phyloP scores from a whole-genome alignment of 1,139 yeast genomes.

The Blastobotrys raffinosifermentans region DNA sequence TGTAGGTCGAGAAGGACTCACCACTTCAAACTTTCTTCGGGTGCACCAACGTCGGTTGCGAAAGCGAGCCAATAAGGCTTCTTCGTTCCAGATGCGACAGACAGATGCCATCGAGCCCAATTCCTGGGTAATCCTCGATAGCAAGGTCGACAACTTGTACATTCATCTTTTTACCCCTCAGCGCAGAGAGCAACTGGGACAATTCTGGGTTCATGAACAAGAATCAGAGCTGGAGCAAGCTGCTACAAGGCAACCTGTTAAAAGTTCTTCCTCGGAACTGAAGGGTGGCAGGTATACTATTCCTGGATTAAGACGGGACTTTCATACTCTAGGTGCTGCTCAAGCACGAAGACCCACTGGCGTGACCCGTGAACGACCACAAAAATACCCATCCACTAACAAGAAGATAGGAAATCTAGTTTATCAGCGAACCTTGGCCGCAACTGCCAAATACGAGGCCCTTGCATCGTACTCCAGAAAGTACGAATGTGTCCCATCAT shows the following conservation, averaged over 20 bases:
- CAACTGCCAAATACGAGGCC: too few relatives aligned
- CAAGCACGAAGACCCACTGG: background rate
- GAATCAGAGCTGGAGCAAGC: too few relatives aligned
- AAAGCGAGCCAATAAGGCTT: slow-evolving; percentile 46
- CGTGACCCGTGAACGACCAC: background rate
- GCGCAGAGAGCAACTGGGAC: slow-evolving; percentile 39
- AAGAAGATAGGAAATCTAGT: too few relatives aligned
- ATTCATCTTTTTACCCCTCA: slow-evolving; percentile 69
- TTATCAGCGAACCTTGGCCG: too few relatives aligned
- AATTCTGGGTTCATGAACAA: background rate
- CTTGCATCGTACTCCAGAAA: too few relatives aligned
- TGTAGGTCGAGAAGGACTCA: slow-evolving; percentile 67
- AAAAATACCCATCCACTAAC: background rate
- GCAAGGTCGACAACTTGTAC: slow-evolving; percentile 53
- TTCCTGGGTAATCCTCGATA: slow-evolving; percentile 73
- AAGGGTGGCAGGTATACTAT: slow-evolving; percentile 2
- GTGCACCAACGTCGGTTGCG: slow-evolving; percentile 58
- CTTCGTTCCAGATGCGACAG: slow-evolving; percentile 11
- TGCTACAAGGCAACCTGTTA: too few relatives aligned
- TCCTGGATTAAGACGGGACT: background rate
- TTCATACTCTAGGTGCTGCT: background rate
- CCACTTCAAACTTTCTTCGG: slow-evolving; percentile 53
- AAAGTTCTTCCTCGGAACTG: slow-evolving; percentile 2
- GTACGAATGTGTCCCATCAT: too few relatives aligned
- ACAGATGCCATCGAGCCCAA: slow-evolving; percentile 23